Percentiles rank a stretch among this genome's conserved stretches.
Conservation (phyloP, 2,329 filamentous ascomycete species). For the Stenocarpella maydis region DNA sequence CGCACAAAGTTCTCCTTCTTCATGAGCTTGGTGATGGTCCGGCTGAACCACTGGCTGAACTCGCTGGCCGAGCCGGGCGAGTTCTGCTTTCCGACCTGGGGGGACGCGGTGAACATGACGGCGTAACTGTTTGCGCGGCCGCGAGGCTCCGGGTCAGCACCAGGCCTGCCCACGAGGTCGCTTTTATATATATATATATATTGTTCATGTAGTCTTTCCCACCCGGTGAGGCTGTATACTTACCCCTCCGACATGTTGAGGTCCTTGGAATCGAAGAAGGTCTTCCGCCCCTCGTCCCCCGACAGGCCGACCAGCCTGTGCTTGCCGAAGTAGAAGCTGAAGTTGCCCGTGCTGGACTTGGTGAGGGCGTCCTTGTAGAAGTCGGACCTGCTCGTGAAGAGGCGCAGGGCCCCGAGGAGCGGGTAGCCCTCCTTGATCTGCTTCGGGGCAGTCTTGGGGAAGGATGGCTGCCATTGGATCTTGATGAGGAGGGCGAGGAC, state of each 20-base stretch:
- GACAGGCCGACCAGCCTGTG: slow-evolving; percentile 54
- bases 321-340: slow-evolving; percentile 58
- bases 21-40: slow-evolving; percentile 46
- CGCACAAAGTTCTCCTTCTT: slow-evolving; percentile 48
- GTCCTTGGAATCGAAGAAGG: slow-evolving; percentile 56
- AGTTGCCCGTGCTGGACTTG: slow-evolving; percentile 52
- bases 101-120: slow-evolving; percentile 44
- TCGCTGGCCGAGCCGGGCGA: slow-evolving; percentile 29
- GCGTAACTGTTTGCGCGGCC: slow-evolving; percentile 40
- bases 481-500: slow-evolving; percentile 35
- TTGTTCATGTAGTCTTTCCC: not conserved
- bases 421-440: slow-evolving; percentile 37
- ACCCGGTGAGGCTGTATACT: slow-evolving; percentile 12
- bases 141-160: not conserved
- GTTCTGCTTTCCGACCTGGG: slow-evolving; percentile 36
- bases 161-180: not conserved
- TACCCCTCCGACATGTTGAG: slow-evolving; percentile 54
- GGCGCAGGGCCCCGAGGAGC: slow-evolving; percentile 48
- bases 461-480: slow-evolving; percentile 39
- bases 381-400: slow-evolving; percentile 54
- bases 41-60: slow-evolving; percentile 43
- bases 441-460: slow-evolving; percentile 41
- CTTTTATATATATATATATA: too few relatives aligned
- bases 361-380: slow-evolving; percentile 47
- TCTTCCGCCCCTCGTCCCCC: slow-evolving; percentile 51